Evolutionary conservation across 2,329 filamentous ascomycete species (phyloP), one percentile per base, ranked within the genome.

Genomic region (Trichoderma sp.): DNA sequence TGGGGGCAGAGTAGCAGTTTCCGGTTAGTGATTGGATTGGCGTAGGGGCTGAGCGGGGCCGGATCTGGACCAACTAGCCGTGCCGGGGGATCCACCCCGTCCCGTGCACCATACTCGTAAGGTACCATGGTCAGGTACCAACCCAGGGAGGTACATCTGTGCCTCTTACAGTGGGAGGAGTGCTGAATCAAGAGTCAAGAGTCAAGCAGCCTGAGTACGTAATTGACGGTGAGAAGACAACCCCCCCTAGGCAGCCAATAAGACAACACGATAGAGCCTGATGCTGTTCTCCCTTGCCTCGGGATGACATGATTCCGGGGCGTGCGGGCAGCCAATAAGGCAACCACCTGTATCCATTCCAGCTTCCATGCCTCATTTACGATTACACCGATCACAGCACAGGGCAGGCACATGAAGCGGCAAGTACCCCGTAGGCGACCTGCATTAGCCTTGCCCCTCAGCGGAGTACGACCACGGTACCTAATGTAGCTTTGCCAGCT

Each of bases 371-470:
- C 43, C 2, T 50, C 43, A 43, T 43, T 43, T n/a, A 43, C 39
- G 39, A 43, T 17, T n/a, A 43, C 39, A 43, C 39, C 39, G 17
- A 50, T 50, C 43, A 50, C 8, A 39, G 36, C 1, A 17, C 36
- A 50, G n/a, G 63, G 32, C 64, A 28, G 30, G 63, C 32, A 26
- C 50, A 32, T 47, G 11, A 58, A 28, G 66, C 55, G 55, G 47
- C 63, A 66, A 55, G 36, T n/a, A 43, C 39, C 39, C 39, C 39
- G 39, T 66, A 59, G 66, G 66, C 66, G 55, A 61, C 55, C 34
- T 68, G 66, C 66, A 68, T 68, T 68, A 68, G 66, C 55, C 39
- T n/a, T n/a, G 66, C 55, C 66, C 66, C 55, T 34, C 43, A 50
- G 47, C 47, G 47, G 47, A 53, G 47, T 23, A 50, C 5, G 0